Evolutionary conservation across 108 stramenopile species (phyloP), one percentile per base, ranked within the genome.

Genomic region (Fistulifera pelliculosa): DNA sequence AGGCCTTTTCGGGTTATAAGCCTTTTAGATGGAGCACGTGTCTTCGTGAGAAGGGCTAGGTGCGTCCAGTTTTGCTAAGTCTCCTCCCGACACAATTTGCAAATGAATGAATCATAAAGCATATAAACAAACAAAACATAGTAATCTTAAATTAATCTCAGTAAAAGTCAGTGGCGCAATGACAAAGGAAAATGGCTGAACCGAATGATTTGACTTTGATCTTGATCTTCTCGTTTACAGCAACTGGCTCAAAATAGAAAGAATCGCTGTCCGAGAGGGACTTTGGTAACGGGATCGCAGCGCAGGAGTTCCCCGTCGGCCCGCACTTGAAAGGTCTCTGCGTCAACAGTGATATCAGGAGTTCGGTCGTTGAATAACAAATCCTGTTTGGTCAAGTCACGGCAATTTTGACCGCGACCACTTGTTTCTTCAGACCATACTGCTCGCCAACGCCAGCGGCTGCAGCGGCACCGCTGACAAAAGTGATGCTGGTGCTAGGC

Each of bases 271-370:
- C 96, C 85, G 54, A 98, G 70, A 16, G 98, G 85, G 17, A 97
- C 66, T 56, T 73, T 78, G 4, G 74, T 64, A 26, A 84, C 72
- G 8, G 95, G 96, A 51, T 95, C 92, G 63, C 96, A 98, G 58
- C 67, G 75, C 21, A 98, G 64, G 28, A 73, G 60, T 62, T 90
- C 88, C 38, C 95, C 95, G 78, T 97, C 85, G 1, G 93, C 96
- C 18, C 73, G 70, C 35, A 96, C 97, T 63, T 93, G 74, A 71
- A 94, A 98, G 0, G 95, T 97, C 77, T 98, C 96, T 10, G 97
- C 91, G 69, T 98, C 80, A 21, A 97, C 94, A 40, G 70, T 68
- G 57, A 98, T 79, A 28, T 81, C 75, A n/a, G 97, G 97, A 23
- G 79, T 72, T 22, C 68, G 64, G 74, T 90, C 67, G 69, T 98